Base-by-base conservation (phyloP, 495 filamentous ascomycete species). In the Tuber brumale region DNA sequence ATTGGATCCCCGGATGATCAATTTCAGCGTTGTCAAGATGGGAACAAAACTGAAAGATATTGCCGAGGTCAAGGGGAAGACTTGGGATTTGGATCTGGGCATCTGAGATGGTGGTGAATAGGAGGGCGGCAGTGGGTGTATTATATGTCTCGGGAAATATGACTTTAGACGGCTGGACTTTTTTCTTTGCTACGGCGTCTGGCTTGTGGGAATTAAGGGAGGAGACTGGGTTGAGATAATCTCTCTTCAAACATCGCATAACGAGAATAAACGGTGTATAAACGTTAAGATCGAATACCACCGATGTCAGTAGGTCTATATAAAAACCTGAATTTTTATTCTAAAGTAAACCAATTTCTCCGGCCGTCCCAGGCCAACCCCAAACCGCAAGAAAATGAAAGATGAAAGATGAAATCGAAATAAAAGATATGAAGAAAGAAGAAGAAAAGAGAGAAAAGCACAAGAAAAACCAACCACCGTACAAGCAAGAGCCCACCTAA, bases 1-100 rank as follows among this genome's bases (percentile, higher is more conserved):
- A n/a, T 86, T 97, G 81, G 95, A 99, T 83, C 94, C 96, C 35
- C 87, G 95, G 81, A 92, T 97, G 89, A 92, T 99, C 74, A 89
- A 92, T 77, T 93, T 94, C 81, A 89, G 90, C 48, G 88, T 93
- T 51, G 94, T 98, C 48, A 96, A 94, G 87, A 84, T 98, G 72
- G 96, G 94, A 43, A 87, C 91, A 31, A 83, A 79, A 51, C 69
- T 83, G 69, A 79, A 81, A 44, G 81, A 83, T 51, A 71, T 83
- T 31, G 79, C 70, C n/a, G 66, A 48, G 39, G 79, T 80, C 21
- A 44, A 31, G 27, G 79, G 79, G 44, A 51, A 71, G 74, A 80
- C 78, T n/a, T 80, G 78, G 71, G 73, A 44, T 71, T 70, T 80
- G 77, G 79, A 75, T 71, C 70, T 74, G 14, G 27, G 27, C 27